These are phyloP conservation scores for Colletotrichum sp. DNA, from an alignment of 2,329 filamentous ascomycete species.

Conservation along the genomic window DNA sequence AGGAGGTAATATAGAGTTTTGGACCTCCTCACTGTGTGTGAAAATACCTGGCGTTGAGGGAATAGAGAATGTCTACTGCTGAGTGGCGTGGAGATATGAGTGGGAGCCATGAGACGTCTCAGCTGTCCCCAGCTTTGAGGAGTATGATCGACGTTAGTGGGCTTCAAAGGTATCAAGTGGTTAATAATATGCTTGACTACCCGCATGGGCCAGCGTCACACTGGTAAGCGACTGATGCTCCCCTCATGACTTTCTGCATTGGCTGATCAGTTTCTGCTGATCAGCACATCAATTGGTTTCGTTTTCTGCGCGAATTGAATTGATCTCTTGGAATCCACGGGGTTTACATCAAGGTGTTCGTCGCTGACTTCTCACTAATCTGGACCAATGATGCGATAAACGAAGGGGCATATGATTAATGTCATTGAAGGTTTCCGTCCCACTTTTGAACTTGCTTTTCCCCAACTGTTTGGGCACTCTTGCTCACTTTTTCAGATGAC, in stretches of 20 bases:
- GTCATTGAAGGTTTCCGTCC: not conserved
- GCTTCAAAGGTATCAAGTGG: not conserved
- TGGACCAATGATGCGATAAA: not conserved
- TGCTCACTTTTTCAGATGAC: not conserved
- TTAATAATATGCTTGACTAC: not conserved
- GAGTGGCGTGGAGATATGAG: not conserved
- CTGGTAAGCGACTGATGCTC: not conserved
- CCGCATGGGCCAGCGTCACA: not conserved
- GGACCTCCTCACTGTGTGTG: not conserved
- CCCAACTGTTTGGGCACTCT: not conserved
- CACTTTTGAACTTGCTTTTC: not conserved
- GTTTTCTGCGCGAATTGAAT: not conserved
- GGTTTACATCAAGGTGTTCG: not conserved
- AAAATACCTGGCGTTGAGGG: fast-evolving
- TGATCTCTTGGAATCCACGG: not conserved
- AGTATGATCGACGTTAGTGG: not conserved
- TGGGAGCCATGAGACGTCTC: not conserved
- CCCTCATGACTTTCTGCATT: not conserved
- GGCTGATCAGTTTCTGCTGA: not conserved
- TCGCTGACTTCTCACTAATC: not conserved
- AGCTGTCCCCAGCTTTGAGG: not conserved
- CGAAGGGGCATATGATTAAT: not conserved
- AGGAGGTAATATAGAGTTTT: not conserved
- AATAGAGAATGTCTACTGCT: not conserved
- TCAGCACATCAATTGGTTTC: not conserved